Percentiles rank a stretch among this genome's conserved stretches.
phyloP scores from a whole-genome alignment of 2,329 filamentous ascomycete genomes.

The Aureobasidium vineae region DNA sequence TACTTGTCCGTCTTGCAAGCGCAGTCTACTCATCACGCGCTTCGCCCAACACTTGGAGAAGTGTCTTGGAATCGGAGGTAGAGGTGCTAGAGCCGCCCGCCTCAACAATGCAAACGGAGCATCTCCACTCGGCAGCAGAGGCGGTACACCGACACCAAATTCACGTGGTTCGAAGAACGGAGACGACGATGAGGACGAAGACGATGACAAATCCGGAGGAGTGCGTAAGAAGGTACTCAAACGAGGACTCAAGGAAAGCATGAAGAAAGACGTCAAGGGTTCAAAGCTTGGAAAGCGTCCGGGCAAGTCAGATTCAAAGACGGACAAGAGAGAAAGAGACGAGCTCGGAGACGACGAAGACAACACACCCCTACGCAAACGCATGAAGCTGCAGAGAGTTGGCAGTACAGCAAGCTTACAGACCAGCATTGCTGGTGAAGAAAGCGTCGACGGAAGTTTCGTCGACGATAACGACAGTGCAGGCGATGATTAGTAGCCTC shows the following conservation, averaged over 20 bases:
- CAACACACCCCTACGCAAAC: slow-evolving; percentile 37
- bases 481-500: slow-evolving; percentile 33
- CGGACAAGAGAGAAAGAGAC: slow-evolving; percentile 39
- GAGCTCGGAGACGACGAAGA: slow-evolving; percentile 38
- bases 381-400: slow-evolving; percentile 40
- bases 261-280: slow-evolving; percentile 45
- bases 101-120: slow-evolving; percentile 37
- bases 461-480: slow-evolving; percentile 36
- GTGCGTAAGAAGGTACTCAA: slow-evolving; percentile 41
- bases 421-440: slow-evolving; percentile 33
- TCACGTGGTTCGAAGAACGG: slow-evolving; percentile 33
- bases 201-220: slow-evolving; percentile 36
- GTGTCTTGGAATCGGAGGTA: slow-evolving; percentile 57
- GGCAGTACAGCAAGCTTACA: slow-evolving; percentile 39
- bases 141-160: slow-evolving; percentile 36
- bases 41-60: slow-evolving; percentile 62
- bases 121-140: slow-evolving; percentile 34
- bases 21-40: slow-evolving; percentile 59
- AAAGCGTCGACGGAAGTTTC: slow-evolving; percentile 41
- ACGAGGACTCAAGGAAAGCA: slow-evolving; percentile 45
- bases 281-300: slow-evolving; percentile 34
- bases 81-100: slow-evolving; percentile 52
- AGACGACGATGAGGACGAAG: slow-evolving; percentile 32
- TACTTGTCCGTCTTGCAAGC: slow-evolving; percentile 60
- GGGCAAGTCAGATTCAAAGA: slow-evolving; percentile 31